phyloP scores from a whole-genome alignment of 495 filamentous ascomycete genomes.

The Schizothecium vesticola region DNA sequence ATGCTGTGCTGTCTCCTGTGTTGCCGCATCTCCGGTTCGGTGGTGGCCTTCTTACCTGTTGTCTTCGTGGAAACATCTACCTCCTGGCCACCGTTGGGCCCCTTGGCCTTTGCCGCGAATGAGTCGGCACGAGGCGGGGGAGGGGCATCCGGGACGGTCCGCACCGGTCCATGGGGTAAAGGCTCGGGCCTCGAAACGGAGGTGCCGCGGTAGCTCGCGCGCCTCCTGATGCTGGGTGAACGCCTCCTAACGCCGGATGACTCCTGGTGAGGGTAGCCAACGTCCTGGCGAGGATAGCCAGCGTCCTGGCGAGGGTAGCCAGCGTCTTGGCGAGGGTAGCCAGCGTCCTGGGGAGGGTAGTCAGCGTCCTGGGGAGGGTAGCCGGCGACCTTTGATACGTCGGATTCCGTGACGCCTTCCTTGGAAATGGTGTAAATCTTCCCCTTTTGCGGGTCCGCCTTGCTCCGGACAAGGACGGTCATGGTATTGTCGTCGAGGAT shows the following conservation, averaged over 20 bases:
- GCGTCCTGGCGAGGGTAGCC: too few relatives aligned
- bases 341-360: too few relatives aligned
- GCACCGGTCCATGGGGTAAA: background rate
- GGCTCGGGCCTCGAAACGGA: background rate
- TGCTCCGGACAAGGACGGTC: background rate
- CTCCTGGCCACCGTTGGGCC: background rate
- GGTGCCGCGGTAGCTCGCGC: background rate
- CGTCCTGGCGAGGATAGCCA: background rate
- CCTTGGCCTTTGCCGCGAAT: background rate
- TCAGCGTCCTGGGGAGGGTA: too few relatives aligned
- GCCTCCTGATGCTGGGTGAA: background rate
- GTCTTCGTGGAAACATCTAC: background rate
- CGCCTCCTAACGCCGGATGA: background rate
- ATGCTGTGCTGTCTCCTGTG: background rate
- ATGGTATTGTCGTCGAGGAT: slow-evolving; percentile 3
- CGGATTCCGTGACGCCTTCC: slow-evolving; percentile 1
- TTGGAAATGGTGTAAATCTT: background rate
- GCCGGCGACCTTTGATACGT: background rate
- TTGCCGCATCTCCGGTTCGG: background rate
- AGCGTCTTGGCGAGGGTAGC: too few relatives aligned
- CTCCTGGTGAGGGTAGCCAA: background rate
- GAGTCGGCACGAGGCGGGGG: background rate
- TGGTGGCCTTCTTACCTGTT: background rate
- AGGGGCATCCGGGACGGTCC: background rate
- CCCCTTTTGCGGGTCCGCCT: background rate